Evolutionary conservation across 164 flowering plant genomes (phyloP).

Genomic region (Vitis labrusca): DNA sequence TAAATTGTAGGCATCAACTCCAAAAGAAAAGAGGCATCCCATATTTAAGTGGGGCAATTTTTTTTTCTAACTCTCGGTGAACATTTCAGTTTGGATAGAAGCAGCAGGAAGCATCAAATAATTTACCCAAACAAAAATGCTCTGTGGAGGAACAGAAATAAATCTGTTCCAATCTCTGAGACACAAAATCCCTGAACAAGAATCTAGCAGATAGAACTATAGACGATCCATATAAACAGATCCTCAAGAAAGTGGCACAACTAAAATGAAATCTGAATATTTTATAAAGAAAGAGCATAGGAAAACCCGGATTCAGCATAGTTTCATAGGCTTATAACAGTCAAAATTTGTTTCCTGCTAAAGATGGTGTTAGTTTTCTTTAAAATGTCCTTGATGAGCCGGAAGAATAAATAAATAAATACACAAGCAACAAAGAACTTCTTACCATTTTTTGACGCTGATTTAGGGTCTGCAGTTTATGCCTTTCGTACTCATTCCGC

Average conservation of each 20-base stretch:
- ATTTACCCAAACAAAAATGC: neutral
- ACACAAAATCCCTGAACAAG: neutral
- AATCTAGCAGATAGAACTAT: neutral
- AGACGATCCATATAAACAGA: neutral
- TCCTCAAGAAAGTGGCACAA: neutral
- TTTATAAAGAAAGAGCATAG: no score
- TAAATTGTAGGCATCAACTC: neutral
- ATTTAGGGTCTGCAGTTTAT: constrained; percentile 89
- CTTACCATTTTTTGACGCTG: constrained; percentile 97
- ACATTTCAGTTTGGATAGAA: neutral
- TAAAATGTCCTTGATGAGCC: no score
- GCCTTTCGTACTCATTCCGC: constrained; percentile 94
- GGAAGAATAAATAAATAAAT: neutral
- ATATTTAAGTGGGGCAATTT: no score
- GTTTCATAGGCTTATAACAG: constrained; percentile 1
- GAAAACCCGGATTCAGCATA: no score
- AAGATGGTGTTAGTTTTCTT: no score
- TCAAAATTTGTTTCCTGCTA: no score
- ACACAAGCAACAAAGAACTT: constrained; percentile 10
- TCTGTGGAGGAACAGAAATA: neutral
- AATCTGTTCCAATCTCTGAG: neutral
- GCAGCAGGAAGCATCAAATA: neutral
- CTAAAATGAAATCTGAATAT: neutral
- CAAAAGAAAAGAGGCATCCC: neutral
- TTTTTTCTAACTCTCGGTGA: neutral